Conservation (phyloP, 169 alveolate genomes). For the Cryptosporidium parvum region DNA sequence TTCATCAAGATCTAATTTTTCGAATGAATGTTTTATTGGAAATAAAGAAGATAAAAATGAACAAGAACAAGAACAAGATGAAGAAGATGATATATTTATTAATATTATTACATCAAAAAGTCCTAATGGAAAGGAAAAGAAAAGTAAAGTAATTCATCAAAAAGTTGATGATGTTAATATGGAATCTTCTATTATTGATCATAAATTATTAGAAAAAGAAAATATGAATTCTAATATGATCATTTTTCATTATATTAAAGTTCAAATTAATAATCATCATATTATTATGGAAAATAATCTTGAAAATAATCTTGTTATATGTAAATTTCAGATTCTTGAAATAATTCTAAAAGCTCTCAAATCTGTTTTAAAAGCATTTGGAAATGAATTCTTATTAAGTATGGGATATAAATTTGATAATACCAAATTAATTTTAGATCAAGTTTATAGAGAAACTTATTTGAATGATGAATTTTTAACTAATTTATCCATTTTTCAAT, state of each 20-base stretch:
- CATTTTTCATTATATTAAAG: neutral
- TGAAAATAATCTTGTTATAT: neutral
- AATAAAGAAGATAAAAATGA: neutral
- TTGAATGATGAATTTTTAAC: constrained; percentile 16
- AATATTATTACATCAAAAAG: neutral
- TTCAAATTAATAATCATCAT: neutral
- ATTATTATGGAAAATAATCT: neutral
- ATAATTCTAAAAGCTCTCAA: neutral
- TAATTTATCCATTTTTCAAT: neutral
- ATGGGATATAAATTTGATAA: constrained; percentile 59
- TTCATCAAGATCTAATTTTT: neutral
- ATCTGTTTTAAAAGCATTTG: constrained; percentile 19
- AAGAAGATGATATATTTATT: constrained; percentile 13
- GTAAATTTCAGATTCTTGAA: constrained; percentile 25
- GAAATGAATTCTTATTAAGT: constrained; percentile 56
- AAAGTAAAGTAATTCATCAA: neutral
- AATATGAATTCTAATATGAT: neutral
- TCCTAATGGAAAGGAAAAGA: neutral
- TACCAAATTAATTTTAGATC: constrained; percentile 37
- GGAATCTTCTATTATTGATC: neutral
- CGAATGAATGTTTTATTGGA: neutral
- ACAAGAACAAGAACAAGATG: constrained; percentile 11
- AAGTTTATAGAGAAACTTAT: constrained; percentile 19
- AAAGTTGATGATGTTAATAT: neutral
- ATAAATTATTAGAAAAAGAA: neutral